These are phyloP conservation scores for Ganoderma sinense DNA, from an alignment of 1,284 basidiomycete species.

Conservation along the genomic window DNA sequence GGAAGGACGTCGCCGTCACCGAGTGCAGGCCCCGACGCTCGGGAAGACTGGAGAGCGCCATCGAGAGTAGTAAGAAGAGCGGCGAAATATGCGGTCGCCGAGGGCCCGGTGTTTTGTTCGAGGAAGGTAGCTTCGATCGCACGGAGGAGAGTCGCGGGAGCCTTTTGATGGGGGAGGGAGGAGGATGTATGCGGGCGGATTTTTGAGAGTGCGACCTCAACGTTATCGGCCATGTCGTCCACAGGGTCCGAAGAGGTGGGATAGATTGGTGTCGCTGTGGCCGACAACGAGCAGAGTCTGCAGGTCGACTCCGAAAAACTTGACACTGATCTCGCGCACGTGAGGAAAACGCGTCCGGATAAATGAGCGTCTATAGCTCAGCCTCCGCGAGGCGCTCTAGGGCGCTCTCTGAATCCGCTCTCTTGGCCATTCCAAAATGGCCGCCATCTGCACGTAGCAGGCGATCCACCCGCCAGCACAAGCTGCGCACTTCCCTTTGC, in stretches of 20 bases:
- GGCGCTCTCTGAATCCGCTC: not conserved
- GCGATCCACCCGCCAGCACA: not conserved
- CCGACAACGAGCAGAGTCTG: constrained; percentile 4
- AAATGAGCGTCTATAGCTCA: not conserved
- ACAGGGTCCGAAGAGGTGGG: not conserved
- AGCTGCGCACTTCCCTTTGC: not conserved
- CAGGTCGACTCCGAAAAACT: constrained; percentile 6
- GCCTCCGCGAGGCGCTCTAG: not conserved
- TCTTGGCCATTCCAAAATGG: not conserved
- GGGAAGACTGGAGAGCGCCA: constrained; percentile 70
- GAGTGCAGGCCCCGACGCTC: constrained; percentile 54
- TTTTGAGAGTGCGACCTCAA: constrained; percentile 77
- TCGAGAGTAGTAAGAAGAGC: constrained; percentile 85
- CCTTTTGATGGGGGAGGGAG: constrained; percentile 86
- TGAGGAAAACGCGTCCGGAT: not conserved
- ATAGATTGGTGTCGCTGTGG: constrained; percentile 8
- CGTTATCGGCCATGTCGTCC: constrained; percentile 38
- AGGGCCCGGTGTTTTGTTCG: constrained; percentile 75
- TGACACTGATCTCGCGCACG: constrained; percentile 6
- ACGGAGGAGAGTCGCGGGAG: constrained; percentile 87
- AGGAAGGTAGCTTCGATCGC: constrained; percentile 91
- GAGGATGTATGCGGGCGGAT: constrained; percentile 90
- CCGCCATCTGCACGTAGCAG: not conserved
- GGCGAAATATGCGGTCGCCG: constrained; percentile 90
- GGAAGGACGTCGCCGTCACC: constrained; percentile 86